These are phyloP conservation scores for Camelina laxa DNA, from an alignment of 345 rosid species.

Conservation along the genomic window DNA sequence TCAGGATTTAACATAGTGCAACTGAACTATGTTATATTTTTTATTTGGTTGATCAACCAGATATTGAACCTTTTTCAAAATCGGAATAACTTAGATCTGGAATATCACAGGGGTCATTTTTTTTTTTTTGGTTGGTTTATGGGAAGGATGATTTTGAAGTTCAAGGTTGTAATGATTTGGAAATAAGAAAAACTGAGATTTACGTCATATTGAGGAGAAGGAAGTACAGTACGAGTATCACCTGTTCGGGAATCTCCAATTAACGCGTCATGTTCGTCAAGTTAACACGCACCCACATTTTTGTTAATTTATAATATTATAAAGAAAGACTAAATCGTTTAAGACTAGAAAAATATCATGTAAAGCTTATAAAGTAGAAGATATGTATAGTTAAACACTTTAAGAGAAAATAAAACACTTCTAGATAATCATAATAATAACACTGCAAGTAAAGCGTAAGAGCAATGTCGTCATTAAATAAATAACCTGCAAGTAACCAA, in stretches of 20 bases:
- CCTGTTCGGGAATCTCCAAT: conserved; percentile 2
- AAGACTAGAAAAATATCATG: neutral
- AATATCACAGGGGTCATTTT: neutral
- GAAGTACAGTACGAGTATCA: neutral
- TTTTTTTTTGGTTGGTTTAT: neutral
- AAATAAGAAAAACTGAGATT: conserved; percentile 26
- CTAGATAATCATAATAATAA: neutral
- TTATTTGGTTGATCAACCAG: conserved; percentile 3
- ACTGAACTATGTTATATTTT: neutral
- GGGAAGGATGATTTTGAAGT: neutral
- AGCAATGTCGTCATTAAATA: neutral
- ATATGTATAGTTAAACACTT: neutral
- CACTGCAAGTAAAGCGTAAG: neutral
- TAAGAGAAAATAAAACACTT: neutral
- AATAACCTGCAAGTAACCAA: neutral
- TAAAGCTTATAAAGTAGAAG: neutral
- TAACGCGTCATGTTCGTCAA: neutral
- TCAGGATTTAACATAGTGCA: neutral
- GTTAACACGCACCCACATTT: neutral
- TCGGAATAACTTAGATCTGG: neutral
- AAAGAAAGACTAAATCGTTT: neutral
- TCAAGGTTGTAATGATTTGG: conserved; percentile 39
- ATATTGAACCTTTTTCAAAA: conserved; percentile 6
- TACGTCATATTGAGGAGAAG: conserved; percentile 20
- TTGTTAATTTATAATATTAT: neutral